Conservation (phyloP, 495 filamentous ascomycete species). For the Lophiostoma macrostomum region DNA sequence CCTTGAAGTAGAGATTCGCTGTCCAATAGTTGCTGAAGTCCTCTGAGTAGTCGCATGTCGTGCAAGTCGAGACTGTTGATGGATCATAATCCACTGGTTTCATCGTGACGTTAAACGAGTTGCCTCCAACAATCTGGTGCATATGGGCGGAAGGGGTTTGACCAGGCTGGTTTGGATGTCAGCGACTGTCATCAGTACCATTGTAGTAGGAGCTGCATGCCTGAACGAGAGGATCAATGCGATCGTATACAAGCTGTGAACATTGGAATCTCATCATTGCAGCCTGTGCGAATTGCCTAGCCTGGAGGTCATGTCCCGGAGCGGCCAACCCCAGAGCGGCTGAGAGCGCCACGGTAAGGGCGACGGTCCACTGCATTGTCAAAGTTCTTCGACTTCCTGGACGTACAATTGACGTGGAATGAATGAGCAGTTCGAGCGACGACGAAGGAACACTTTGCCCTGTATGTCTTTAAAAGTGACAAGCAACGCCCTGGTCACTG, state of each 20-base stretch:
- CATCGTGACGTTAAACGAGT: constrained; percentile 26
- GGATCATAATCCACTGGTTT: constrained; percentile 18
- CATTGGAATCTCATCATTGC: constrained; percentile 32
- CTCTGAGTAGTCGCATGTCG: constrained; percentile 23
- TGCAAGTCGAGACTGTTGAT: constrained; percentile 14
- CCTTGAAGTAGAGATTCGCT: constrained; percentile 29
- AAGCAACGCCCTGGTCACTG: not conserved
- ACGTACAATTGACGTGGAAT: not conserved
- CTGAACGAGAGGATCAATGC: constrained; percentile 29
- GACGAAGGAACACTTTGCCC: not conserved
- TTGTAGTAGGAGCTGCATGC: too few relatives aligned
- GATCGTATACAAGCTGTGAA: constrained; percentile 25
- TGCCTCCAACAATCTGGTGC: constrained; percentile 28
- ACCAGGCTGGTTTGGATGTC: too few relatives aligned
- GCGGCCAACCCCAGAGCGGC: constrained; percentile 8
- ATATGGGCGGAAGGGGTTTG: constrained; percentile 15
- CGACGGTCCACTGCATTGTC: constrained; percentile 20
- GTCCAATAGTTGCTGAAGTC: constrained; percentile 33
- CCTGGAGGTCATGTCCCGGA: constrained; percentile 13
- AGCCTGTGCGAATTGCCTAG: constrained; percentile 25
- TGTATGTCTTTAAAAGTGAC: constrained; percentile 4
- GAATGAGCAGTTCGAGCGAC: not conserved
- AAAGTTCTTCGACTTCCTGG: not conserved
- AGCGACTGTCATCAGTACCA: too few relatives aligned
- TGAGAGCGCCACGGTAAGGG: constrained; percentile 14